phyloP scores from a whole-genome alignment of 73 alveolate species.

The Vitrella brassicaformis region DNA sequence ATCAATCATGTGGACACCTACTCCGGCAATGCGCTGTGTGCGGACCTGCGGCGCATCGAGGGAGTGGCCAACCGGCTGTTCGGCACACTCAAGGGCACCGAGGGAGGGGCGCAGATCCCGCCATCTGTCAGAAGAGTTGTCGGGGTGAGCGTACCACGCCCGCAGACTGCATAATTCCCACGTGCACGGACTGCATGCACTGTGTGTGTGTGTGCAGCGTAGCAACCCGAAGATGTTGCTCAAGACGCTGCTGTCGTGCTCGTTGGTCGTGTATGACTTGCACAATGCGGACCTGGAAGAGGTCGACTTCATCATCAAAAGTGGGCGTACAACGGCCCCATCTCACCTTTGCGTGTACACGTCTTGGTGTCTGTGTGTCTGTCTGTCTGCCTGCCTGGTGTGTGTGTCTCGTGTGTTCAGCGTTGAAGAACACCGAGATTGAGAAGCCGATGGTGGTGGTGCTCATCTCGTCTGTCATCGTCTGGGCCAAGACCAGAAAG shows the following conservation, averaged over 20 bases:
- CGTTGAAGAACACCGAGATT: not conserved
- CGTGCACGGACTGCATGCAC: not conserved
- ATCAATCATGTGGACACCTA: not conserved
- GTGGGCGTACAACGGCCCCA: too few species aligned
- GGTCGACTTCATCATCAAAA: conserved; percentile 47
- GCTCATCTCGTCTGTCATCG: not conserved
- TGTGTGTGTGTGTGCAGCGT: conserved; percentile 1
- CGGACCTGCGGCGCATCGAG: not conserved
- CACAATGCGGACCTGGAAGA: conserved; percentile 39
- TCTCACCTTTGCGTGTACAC: too few species aligned
- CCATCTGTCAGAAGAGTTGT: not conserved
- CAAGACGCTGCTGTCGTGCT: conserved; percentile 42
- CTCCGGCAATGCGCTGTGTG: not conserved
- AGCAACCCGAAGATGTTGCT: conserved; percentile 40
- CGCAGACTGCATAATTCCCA: not conserved
- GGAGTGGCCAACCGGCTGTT: not conserved
- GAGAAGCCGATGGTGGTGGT: not conserved
- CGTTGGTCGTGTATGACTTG: conserved; percentile 52
- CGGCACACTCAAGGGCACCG: not conserved
- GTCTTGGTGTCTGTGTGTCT: too few species aligned
- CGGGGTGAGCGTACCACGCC: too few species aligned
- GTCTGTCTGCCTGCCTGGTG: too few species aligned
- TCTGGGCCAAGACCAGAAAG: not conserved
- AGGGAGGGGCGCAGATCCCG: not conserved
- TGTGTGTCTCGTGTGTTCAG: not conserved